phyloP scores from a whole-genome alignment of 2,329 filamentous ascomycete species.

The Truncatella angustata region DNA sequence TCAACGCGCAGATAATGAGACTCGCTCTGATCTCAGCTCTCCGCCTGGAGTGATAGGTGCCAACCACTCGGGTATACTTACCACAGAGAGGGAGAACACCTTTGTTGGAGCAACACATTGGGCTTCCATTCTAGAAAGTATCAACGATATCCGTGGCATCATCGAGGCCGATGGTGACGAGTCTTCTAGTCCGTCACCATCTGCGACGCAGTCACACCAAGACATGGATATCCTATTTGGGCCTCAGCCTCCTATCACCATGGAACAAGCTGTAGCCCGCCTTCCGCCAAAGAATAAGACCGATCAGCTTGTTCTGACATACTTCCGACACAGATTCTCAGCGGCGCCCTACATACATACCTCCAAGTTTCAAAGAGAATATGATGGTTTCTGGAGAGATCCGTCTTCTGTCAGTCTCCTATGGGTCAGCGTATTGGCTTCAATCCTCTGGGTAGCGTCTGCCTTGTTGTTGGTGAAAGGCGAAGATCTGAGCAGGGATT shows the following conservation, averaged over 20 bases:
- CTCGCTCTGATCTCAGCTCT: constrained; percentile 27
- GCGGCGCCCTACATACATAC: constrained; percentile 34
- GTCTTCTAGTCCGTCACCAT: constrained; percentile 23
- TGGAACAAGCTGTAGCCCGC: constrained; percentile 29
- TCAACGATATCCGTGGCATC: constrained; percentile 32
- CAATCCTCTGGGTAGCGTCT: constrained; percentile 41
- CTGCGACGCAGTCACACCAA: constrained; percentile 15
- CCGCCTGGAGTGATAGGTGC: constrained; percentile 18
- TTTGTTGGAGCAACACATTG: constrained; percentile 35
- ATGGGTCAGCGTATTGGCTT: constrained; percentile 51
- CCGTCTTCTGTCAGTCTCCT: constrained; percentile 39
- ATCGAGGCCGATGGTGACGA: constrained; percentile 25
- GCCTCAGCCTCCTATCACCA: constrained; percentile 24
- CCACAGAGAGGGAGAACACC: constrained; percentile 22
- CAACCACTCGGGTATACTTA: constrained; percentile 12
- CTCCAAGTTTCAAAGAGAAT: constrained; percentile 45
- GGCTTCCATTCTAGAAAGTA: constrained; percentile 34
- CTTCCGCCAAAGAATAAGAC: constrained; percentile 28
- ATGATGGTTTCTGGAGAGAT: constrained; percentile 45
- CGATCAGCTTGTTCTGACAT: constrained; percentile 31
- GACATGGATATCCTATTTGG: constrained; percentile 29
- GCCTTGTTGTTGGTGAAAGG: constrained; percentile 33
- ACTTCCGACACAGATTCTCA: constrained; percentile 31
- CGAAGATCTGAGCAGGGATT: constrained; percentile 19
- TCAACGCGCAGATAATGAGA: constrained; percentile 24